Percentiles rank a stretch among this genome's conserved stretches.
Conservation (phyloP, 805 yeast species). For the Wickerhamiella australiensis region DNA sequence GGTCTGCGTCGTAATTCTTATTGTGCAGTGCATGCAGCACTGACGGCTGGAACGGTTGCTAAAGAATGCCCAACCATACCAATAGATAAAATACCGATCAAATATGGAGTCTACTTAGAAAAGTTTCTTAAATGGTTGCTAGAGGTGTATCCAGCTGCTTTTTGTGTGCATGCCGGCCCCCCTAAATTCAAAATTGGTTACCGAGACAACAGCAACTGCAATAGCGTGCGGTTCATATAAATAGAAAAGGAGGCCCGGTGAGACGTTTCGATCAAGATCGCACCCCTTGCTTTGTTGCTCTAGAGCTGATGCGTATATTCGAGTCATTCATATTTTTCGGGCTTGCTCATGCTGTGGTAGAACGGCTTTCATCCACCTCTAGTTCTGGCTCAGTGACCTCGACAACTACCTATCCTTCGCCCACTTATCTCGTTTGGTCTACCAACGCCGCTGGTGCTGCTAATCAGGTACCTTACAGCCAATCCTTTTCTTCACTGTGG, state of each 20-base stretch:
- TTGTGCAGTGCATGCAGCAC: neutral
- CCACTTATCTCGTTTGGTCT: constrained; percentile 2
- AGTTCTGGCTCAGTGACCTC: neutral
- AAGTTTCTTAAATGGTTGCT: too few species aligned
- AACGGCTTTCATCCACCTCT: neutral
- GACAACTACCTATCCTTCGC: neutral
- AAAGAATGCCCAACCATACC: neutral
- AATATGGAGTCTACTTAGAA: too few species aligned
- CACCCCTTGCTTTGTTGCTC: neutral
- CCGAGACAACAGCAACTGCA: too few species aligned
- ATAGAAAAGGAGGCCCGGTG: neutral
- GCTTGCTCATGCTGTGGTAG: neutral
- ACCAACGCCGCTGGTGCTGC: constrained; percentile 22
- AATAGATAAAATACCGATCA: too few species aligned
- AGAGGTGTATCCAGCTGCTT: too few species aligned
- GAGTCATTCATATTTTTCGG: neutral
- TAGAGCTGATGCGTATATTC: neutral
- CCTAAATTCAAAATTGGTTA: too few species aligned
- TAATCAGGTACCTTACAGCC: constrained; percentile 32
- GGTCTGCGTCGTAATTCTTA: neutral
- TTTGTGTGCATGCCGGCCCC: neutral
- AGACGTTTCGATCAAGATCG: neutral
- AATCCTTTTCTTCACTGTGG: constrained; percentile 31
- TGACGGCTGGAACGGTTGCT: neutral
- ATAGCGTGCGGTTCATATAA: neutral